phyloP scores from a whole-genome alignment of 257 asterid species.

The Penstemon davidsonii region DNA sequence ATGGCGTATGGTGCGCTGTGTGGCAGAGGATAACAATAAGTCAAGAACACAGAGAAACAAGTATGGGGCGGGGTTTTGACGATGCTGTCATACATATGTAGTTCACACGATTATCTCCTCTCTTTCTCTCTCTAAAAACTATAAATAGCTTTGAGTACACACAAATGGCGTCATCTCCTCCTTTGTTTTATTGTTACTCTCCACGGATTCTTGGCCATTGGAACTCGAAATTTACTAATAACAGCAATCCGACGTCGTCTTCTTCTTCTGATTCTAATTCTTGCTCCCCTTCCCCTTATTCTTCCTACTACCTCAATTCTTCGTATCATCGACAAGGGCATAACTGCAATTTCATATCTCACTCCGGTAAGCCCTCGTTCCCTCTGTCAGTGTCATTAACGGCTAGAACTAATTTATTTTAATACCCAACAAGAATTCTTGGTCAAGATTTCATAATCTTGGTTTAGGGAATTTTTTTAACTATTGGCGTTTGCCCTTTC shows the following conservation, averaged over 20 bases:
- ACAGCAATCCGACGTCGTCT: conserved; percentile 21
- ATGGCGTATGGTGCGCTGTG: no score
- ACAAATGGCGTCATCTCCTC: conserved; percentile 42
- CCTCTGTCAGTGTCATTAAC: neutral
- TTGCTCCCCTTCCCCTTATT: conserved; percentile 35
- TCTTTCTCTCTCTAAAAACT: conserved; percentile 8
- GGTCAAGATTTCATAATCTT: neutral
- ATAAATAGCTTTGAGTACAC: conserved; percentile 38
- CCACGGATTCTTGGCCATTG: conserved; percentile 31
- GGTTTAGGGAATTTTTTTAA: neutral
- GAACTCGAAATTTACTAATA: conserved; percentile 25
- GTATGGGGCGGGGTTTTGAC: no score
- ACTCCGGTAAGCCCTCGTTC: conserved; percentile 31
- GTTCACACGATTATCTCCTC: no score
- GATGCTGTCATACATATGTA: no score
- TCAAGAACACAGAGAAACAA: no score
- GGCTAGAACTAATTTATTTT: neutral
- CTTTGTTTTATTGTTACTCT: conserved; percentile 30
- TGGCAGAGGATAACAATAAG: no score
- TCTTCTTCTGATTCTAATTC: conserved; percentile 24
- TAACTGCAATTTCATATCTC: conserved; percentile 27
- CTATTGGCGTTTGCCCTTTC: neutral
- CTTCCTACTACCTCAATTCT: conserved; percentile 23
- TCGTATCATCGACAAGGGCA: conserved; percentile 25
- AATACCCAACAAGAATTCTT: neutral